These are phyloP conservation scores for Lepiota brunneoincarnata DNA, from an alignment of 768 basidiomycete genomes.

Conservation along the genomic window DNA sequence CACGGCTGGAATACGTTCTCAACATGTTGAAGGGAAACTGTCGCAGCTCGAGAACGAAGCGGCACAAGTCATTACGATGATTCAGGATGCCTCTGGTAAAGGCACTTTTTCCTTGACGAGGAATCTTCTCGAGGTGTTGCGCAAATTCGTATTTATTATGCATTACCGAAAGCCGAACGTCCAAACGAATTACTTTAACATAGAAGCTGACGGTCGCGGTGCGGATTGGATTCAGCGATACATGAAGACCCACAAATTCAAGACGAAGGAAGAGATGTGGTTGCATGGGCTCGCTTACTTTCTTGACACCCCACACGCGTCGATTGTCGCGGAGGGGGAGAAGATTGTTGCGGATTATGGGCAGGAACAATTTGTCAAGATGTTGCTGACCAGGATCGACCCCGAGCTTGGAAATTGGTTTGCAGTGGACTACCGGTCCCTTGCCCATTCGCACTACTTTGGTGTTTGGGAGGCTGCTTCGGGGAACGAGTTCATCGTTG, in stretches of 20 bases:
- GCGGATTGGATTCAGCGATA: constrained; percentile 22
- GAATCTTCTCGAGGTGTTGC: constrained; percentile 24
- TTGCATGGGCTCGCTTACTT: constrained; percentile 27
- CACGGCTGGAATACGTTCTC: constrained; percentile 17
- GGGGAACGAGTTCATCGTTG: constrained; percentile 30
- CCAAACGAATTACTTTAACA: constrained; percentile 21
- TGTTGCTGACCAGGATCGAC: no score
- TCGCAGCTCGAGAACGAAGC: constrained; percentile 25
- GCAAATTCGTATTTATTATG: constrained; percentile 37
- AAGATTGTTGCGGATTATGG: no score
- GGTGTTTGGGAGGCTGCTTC: constrained; percentile 33
- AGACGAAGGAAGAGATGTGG: constrained; percentile 26
- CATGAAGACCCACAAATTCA: constrained; percentile 17
- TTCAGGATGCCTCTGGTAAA: constrained; percentile 9
- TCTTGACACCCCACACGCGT: constrained; percentile 27
- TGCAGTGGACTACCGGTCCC: constrained; percentile 24
- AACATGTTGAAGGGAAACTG: constrained; percentile 27
- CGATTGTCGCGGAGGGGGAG: constrained; percentile 22
- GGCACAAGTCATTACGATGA: constrained; percentile 18
- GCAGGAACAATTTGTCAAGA: constrained; percentile 21
- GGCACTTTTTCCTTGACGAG: constrained; percentile 21
- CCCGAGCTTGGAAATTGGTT: constrained; percentile 22
- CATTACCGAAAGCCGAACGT: constrained; percentile 29
- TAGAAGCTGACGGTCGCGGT: constrained; percentile 13
- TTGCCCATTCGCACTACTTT: constrained; percentile 27